Evolutionary conservation across 495 filamentous ascomycete species (phyloP), one percentile per base, ranked within the genome.

Genomic region (Neurospora sp.): DNA sequence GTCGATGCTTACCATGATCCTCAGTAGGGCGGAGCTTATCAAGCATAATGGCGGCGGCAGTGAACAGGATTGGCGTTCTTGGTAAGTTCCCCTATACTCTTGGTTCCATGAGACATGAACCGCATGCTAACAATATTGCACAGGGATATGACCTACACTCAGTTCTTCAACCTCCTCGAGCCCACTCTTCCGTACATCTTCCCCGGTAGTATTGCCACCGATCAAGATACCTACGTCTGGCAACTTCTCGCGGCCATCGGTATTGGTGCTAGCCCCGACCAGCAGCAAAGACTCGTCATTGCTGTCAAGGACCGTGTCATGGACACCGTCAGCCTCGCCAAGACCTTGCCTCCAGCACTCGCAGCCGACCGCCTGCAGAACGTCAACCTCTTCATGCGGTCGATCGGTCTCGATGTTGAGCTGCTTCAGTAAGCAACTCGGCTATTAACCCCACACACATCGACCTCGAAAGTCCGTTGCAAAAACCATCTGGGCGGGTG

Each of bases 221-320:
- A 90, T 69, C 92, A 96, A 73, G 96, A 99, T 78, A 90, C 96
- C 76, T 96, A 98, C 77, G 94, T 98, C 18, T 99, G 96, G 96
- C 94, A 98, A 81, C 97, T 98, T 82, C 86, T 99, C 74, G 96
- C 96, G 20, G 94, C 94, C 10, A 91, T 96, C 74, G 96, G 96
- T 59, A 94, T 97, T 75, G 94, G 93, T 41, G 94, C 96, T 42
- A 94, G 88, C 81, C 93, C 93, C 9, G 92, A 95, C 72, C 96
- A 98, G 82, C 96, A 99, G 82, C 94, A 97, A 82, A 87, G 93
- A 66, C 85, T 99, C 69, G 96, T 99, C 4, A 88, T 97, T 79
- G 94, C 93, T 70, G 96, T 99, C 70, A 99, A 98, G 90, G 96
- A 98, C 77, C 90, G 94, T 72, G 96, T 99, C 71, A 96, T 98